Conservation (phyloP, 441 rosid species). For the Cnidoscolus chayamansa region DNA sequence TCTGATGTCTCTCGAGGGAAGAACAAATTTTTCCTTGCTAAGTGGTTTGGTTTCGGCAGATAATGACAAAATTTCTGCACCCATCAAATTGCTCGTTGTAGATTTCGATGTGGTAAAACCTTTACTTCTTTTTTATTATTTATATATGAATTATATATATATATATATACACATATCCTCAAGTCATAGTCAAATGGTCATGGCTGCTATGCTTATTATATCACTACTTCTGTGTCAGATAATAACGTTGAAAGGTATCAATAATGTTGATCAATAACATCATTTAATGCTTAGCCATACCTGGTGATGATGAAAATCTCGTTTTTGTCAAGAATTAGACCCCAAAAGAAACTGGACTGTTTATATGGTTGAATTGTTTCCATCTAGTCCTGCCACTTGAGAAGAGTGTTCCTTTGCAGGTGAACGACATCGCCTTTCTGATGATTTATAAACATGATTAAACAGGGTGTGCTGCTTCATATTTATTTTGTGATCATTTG, state of each 20-base stretch:
- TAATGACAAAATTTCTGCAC: constrained; percentile 22
- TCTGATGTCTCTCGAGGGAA: constrained; percentile 40
- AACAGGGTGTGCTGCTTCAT: background rate
- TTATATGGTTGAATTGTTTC: background rate
- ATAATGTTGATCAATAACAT: constrained; percentile 5
- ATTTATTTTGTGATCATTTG: background rate
- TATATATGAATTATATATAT: background rate
- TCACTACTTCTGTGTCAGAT: constrained; percentile 19
- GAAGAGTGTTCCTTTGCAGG: background rate
- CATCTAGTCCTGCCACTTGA: background rate
- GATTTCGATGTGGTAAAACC: background rate
- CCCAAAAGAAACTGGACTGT: background rate
- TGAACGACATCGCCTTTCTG: background rate
- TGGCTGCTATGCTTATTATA: background rate
- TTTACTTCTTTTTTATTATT: background rate
- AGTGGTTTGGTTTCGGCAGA: constrained; percentile 59
- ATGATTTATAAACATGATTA: background rate
- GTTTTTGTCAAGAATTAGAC: background rate
- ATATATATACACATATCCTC: background rate
- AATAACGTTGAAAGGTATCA: background rate
- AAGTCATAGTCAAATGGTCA: background rate
- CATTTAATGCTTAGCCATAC: constrained; percentile 3
- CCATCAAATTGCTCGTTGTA: background rate
- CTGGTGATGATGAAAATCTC: constrained; percentile 5
- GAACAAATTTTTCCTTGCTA: constrained; percentile 52